Conservation (phyloP, 768 basidiomycete species). For the Collybiopsis confluens region DNA sequence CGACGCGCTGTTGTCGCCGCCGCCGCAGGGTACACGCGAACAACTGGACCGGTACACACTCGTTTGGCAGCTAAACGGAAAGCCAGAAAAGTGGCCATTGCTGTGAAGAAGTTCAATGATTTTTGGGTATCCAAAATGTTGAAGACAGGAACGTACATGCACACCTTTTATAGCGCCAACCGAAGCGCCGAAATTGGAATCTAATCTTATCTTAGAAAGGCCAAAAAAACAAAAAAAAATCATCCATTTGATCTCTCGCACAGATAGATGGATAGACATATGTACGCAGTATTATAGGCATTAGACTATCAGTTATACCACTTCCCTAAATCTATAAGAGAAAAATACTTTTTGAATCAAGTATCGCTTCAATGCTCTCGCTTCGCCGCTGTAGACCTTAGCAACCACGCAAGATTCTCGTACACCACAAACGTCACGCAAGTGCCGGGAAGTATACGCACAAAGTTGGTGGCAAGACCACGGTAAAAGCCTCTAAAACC, state of each 20-base stretch:
- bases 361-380: conserved; percentile 27
- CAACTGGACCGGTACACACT: background rate
- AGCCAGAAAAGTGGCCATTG: background rate
- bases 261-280: too few species aligned
- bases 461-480: conserved; percentile 89
- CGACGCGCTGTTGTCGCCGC: background rate
- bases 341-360: background rate
- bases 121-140: too few species aligned
- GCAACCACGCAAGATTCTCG: conserved; percentile 83
- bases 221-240: too few species aligned
- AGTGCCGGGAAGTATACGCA: conserved; percentile 93
- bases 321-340: background rate
- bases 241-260: too few species aligned
- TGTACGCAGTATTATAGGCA: too few species aligned
- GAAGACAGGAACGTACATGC: too few species aligned
- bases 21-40: background rate
- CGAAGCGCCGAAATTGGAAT: too few species aligned
- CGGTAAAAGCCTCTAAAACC: conserved; percentile 88
- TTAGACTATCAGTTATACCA: too few species aligned
- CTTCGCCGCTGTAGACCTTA: conserved; percentile 61
- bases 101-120: too few species aligned
- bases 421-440: conserved; percentile 99
- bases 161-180: too few species aligned
- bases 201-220: too few species aligned
- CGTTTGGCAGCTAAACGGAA: background rate